phyloP scores from a whole-genome alignment of 108 stramenopile species.

The Conticribra weissflogii region DNA sequence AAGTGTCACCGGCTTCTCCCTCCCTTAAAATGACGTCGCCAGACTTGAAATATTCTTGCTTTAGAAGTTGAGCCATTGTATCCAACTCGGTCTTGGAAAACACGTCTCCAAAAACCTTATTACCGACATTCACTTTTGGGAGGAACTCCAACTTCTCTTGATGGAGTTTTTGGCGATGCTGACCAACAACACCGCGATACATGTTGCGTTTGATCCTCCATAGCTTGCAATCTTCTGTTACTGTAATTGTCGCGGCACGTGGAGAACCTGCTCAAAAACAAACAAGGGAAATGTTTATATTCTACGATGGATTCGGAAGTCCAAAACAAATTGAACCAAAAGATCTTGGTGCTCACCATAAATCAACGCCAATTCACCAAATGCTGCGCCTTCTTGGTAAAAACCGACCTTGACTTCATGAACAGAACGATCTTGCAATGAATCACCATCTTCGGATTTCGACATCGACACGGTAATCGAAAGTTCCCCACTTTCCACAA shows the following conservation, averaged over 20 bases:
- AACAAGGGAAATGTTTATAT: too few species aligned
- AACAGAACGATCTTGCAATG: slow-evolving; percentile 28
- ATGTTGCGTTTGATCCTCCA: slow-evolving; percentile 56
- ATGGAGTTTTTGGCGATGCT: slow-evolving; percentile 46
- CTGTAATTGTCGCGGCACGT: slow-evolving; percentile 64
- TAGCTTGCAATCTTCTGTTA: slow-evolving; percentile 52
- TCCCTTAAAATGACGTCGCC: slow-evolving; percentile 66
- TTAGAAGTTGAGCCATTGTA: slow-evolving; percentile 48
- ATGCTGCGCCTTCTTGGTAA: slow-evolving; percentile 36
- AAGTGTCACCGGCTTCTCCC: slow-evolving; percentile 71
- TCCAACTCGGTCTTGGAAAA: slow-evolving; percentile 41
- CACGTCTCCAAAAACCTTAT: slow-evolving; percentile 27
- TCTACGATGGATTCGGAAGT: too few species aligned
- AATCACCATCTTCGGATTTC: slow-evolving; percentile 33
- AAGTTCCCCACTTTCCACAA: slow-evolving; percentile 63
- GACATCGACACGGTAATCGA: slow-evolving; percentile 69
- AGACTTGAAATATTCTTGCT: slow-evolving; percentile 35
- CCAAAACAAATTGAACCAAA: too few species aligned
- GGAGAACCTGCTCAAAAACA: too few species aligned
- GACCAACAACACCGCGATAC: slow-evolving; percentile 54
- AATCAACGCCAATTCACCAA: slow-evolving; percentile 86
- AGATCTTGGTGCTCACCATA: too few species aligned
- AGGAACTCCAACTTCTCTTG: slow-evolving; percentile 42
- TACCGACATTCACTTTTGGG: slow-evolving; percentile 26
- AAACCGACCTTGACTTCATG: slow-evolving; percentile 8